Evolutionary conservation across 306 rosid genomes (phyloP), one percentile per base, ranked within the genome.

Genomic region (Hylodesmum podocarpum): DNA sequence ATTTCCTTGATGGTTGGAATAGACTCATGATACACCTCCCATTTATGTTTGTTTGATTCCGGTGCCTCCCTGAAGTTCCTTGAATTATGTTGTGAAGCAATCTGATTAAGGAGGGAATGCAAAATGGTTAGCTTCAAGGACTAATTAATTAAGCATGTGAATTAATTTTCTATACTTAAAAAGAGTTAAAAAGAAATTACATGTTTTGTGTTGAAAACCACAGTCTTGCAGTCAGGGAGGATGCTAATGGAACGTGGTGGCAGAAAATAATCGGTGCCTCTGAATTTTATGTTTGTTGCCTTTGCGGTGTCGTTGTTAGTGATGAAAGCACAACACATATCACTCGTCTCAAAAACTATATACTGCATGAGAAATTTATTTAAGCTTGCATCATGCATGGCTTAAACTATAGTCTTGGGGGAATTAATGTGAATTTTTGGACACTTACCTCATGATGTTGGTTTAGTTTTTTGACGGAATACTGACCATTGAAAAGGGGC

Each of bases 171-270:
- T 46, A 33, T 18, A 3, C 83, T 86, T 83, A 57, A 73, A 10
- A 74, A 73, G 65, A 66, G 51, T 49, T 50, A 29, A 66, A 8
- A 16, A 54, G n/a, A 68, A 13, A 61, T 15, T 88, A 91, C 96
- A 2, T 46, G 57, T 75, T 87, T 84, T 70, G 96, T 85, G 72
- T 95, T 95, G 88, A 27, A 86, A 83, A 92, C 94, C 43, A 92
- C 86, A 51, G 89, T 90, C 83, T 84, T 91, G 90, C 99, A 95
- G 73, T 95, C 98, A 27, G 97, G 96, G 58, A 95, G 97, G 81
- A 95, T 53, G 80, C 97, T 92, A 47, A 92, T 95, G 68, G 99
- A 95, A 13, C 78, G 86, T 3, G 97, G 87, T 14, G 98, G 98
- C 83, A 95, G 51, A 78, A 41, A 67, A 73, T 80, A 84, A 0